Conservation (phyloP, 805 yeast species). For the Limtongia smithiae region DNA sequence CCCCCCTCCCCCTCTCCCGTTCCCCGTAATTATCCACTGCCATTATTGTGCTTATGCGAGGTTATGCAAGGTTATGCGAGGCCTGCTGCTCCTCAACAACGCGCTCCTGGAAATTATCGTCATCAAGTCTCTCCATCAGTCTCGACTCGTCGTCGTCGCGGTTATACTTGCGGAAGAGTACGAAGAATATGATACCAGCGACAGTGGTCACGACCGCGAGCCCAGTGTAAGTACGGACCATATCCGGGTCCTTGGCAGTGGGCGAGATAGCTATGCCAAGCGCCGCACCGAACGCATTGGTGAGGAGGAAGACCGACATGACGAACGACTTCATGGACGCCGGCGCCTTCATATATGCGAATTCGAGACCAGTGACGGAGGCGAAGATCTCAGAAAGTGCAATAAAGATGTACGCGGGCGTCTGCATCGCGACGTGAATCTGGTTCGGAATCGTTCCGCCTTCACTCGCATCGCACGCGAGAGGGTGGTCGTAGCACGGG, state of each 20-base stretch:
- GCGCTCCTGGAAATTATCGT: conserved; percentile 6
- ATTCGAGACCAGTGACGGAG: conserved; percentile 76
- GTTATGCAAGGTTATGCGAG: conserved; percentile 18
- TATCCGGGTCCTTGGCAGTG: conserved; percentile 64
- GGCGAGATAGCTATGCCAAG: conserved; percentile 69
- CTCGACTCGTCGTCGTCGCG: conserved; percentile 56
- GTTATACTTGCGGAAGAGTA: conserved; percentile 54
- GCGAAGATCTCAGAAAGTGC: conserved; percentile 77
- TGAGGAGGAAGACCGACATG: conserved; percentile 60
- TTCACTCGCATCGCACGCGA: conserved; percentile 46
- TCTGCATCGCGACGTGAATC: conserved; percentile 66
- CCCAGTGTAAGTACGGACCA: conserved; percentile 65
- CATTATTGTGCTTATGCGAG: too few relatives aligned
- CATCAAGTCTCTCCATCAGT: conserved; percentile 41
- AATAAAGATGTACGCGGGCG: conserved; percentile 68
- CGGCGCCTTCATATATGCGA: conserved; percentile 82
- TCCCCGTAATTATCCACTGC: too few relatives aligned
- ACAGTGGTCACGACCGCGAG: conserved; percentile 56
- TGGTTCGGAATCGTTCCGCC: conserved; percentile 46
- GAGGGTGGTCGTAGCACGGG: conserved; percentile 67
- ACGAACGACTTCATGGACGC: conserved; percentile 60
- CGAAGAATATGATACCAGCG: conserved; percentile 62
- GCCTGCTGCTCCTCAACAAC: conserved; percentile 11
- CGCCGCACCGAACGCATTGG: conserved; percentile 75
- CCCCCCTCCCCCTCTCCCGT: too few relatives aligned